Evolutionary conservation across 164 flowering plant species (phyloP).

Genomic region (Vitis cinerea): DNA sequence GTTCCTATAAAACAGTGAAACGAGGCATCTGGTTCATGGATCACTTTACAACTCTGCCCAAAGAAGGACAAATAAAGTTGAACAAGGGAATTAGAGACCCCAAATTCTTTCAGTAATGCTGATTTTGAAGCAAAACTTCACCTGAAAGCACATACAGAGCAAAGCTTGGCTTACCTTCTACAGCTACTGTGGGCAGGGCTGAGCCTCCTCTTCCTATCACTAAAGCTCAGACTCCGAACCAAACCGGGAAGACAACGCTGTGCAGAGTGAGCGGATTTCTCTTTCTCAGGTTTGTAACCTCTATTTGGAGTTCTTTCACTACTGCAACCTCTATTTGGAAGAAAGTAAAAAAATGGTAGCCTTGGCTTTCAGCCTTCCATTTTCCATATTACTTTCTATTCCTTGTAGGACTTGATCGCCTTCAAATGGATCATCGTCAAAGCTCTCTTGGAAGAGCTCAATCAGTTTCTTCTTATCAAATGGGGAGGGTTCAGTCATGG

Average conservation of each 20-base stretch:
- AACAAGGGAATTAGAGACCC: too few species aligned
- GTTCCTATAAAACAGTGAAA: too few species aligned
- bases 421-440: neutral
- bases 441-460: conserved; percentile 31
- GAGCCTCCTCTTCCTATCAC: conserved; percentile 25
- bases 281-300: conserved; percentile 11
- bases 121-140: too few species aligned
- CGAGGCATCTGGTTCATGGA: too few species aligned
- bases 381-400: conserved; percentile 15
- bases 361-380: neutral
- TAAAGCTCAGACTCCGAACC: conserved; percentile 28
- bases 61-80: too few species aligned
- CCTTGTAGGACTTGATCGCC: neutral
- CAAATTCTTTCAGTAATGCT: too few species aligned
- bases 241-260: conserved; percentile 32
- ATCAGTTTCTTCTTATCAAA: conserved; percentile 22
- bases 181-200: neutral
- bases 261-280: conserved; percentile 7
- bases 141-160: too few species aligned
- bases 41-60: too few species aligned
- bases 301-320: conserved; percentile 6
- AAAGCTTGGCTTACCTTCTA: conserved; percentile 8
- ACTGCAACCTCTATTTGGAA: conserved; percentile 15
- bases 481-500: conserved; percentile 8
- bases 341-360: neutral